Evolutionary conservation across 2,329 filamentous ascomycete species (phyloP), one percentile per base, ranked within the genome.

Genomic region (Sarocladium brachiariae): DNA sequence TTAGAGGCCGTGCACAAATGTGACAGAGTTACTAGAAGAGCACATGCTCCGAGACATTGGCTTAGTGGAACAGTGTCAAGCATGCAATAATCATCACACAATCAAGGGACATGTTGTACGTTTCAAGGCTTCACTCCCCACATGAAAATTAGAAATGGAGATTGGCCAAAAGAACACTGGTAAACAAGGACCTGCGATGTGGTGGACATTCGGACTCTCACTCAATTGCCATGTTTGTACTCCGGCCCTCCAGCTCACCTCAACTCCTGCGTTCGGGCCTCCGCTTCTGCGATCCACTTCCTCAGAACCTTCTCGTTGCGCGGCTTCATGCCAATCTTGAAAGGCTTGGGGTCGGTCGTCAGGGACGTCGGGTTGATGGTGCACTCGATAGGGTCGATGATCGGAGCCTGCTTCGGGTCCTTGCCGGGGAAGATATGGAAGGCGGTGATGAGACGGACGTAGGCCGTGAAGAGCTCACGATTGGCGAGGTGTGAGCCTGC

Each of bases 401-500:
- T 70, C 0, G 81, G 78, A 9, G 65, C 63, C 53, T 81, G 77
- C 2, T 62, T 64, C 1, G 57, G 51, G 21, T 78, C 61, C 39
- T 70, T 67, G 0, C 76, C 69, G 0, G 74, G 70, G 2, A 72
- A 65, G 51, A 84, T 76, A 23, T 74, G 63, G 56, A 84, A 84
- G 0, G 79, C 78, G 0, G 72, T 75, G 53, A 84, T 75, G 34
- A 84, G 64, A 1, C 81, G 71, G 27, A 83, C 65, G 53, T 79
- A 82, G 0, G 77, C 77, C 1, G 77, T 80, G 64, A 76, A 85
- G 0, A 84, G 72, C 59, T 84, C 78, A 2, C 81, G 74, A 60
- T 83, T 83, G 2, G 77, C 82, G 8, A 85, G 70, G 56, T 83
- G 81, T 2, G 74, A 78, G 16, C 82, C 82, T 0, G 76, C 77